A percentile compares a stretch with the other conserved stretches of the same genome.
Conservation (phyloP, 176 grass and related monocot species). For the Olyra latifolia region DNA sequence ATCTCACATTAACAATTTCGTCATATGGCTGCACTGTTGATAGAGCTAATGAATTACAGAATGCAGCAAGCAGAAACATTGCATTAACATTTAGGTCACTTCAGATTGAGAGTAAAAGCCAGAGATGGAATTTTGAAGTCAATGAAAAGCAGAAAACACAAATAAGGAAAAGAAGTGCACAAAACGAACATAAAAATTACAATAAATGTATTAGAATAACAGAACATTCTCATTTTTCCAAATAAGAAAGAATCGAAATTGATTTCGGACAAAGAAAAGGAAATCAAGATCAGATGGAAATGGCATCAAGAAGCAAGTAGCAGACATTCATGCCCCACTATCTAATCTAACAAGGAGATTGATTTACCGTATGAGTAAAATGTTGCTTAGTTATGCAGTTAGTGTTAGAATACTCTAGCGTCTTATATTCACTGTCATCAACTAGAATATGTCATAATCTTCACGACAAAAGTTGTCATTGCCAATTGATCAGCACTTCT, state of each 20-base stretch:
- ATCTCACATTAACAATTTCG: too few relatives aligned
- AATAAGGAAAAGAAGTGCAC: not conserved
- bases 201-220: not conserved
- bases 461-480: conserved; percentile 24
- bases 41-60: not conserved
- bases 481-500: conserved; percentile 2
- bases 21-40: not conserved
- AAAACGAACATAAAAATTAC: not conserved
- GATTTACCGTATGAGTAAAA: not conserved
- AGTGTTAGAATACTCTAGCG: not conserved
- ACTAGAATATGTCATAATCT: not conserved
- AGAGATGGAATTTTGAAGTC: not conserved
- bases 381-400: not conserved
- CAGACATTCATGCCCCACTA: not conserved
- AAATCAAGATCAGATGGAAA: conserved; percentile 12
- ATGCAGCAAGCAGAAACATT: not conserved
- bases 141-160: not conserved
- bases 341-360: not conserved
- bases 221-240: not conserved
- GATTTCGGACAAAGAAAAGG: not conserved
- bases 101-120: not conserved
- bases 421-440: not conserved
- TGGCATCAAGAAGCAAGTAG: not conserved
- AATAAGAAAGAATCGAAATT: conserved; percentile 17
- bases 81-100: not conserved